A percentile compares a stretch with the other conserved stretches of the same genome.
phyloP scores from a whole-genome alignment of 176 grass and related monocot species.

The Chloris gayana region DNA sequence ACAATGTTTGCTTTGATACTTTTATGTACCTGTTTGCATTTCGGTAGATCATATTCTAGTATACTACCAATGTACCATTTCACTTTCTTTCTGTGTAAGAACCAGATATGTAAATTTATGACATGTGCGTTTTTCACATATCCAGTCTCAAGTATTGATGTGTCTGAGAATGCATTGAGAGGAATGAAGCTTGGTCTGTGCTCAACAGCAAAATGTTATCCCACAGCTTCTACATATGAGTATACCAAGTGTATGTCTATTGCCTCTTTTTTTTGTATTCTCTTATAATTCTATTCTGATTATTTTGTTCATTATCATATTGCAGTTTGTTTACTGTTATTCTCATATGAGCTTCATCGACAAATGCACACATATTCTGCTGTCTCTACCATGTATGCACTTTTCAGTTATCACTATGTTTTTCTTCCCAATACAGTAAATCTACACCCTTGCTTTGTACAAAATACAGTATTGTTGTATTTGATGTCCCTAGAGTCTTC shows the following conservation, averaged over 20 bases:
- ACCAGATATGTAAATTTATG: not conserved
- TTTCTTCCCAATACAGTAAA: not conserved
- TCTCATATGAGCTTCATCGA: constrained; percentile 88
- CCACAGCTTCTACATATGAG: constrained; percentile 70
- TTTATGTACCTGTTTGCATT: constrained; percentile 10
- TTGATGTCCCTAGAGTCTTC: not conserved
- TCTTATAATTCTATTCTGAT: constrained; percentile 17
- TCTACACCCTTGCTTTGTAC: not conserved
- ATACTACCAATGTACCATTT: not conserved
- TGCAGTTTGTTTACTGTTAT: constrained; percentile 82
- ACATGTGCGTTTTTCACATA: constrained; percentile 26
- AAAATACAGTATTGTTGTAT: not conserved
- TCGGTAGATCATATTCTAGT: not conserved
- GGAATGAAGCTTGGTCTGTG: constrained; percentile 44
- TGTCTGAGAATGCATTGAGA: constrained; percentile 48
- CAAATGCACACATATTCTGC: constrained; percentile 55
- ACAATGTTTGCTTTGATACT: constrained; percentile 1
- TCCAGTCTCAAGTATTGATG: constrained; percentile 63
- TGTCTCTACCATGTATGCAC: constrained; percentile 74
- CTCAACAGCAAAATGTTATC: constrained; percentile 43
- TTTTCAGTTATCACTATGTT: constrained; percentile 6
- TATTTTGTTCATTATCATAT: not conserved
- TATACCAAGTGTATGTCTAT: constrained; percentile 76
- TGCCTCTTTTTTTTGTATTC: constrained; percentile 8
- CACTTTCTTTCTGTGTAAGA: not conserved